Evolutionary conservation across 169 alveolate genomes (phyloP).

Genomic region (Ichthyophthirius multifiliis): DNA sequence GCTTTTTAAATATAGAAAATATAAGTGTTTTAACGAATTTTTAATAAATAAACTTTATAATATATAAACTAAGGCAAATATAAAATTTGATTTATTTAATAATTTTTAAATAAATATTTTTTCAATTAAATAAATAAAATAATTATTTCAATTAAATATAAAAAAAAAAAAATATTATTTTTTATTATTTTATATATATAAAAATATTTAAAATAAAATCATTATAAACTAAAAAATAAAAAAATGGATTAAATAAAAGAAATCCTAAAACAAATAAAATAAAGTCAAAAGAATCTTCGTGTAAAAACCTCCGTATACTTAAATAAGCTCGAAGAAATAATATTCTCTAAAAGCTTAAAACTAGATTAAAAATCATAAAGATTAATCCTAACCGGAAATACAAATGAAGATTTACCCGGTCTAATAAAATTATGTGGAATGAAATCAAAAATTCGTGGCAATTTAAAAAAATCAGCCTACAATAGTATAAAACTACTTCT

Average conservation of each 20-base stretch:
- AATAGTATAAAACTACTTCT: neutral
- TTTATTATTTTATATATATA: no score
- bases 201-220: no score
- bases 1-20: no score
- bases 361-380: neutral
- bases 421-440: neutral
- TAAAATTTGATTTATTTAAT: no score
- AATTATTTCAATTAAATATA: no score
- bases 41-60: no score
- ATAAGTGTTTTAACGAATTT: no score
- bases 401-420: neutral
- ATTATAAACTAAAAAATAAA: no score
- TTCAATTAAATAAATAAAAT: no score
- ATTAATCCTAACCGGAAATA: neutral
- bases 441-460: neutral
- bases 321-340: neutral
- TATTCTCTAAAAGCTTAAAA: neutral
- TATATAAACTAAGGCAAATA: no score
- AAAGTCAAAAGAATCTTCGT: conserved; percentile 1
- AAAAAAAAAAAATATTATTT: no score
- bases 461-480: neutral
- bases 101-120: no score
- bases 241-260: neutral
- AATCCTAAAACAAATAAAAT: neutral
- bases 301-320: neutral